Percentiles rank a stretch among this genome's conserved stretches.
These are phyloP conservation scores for Parmelia sp. DNA, from an alignment of 495 filamentous ascomycete genomes.

Conservation along the genomic window DNA sequence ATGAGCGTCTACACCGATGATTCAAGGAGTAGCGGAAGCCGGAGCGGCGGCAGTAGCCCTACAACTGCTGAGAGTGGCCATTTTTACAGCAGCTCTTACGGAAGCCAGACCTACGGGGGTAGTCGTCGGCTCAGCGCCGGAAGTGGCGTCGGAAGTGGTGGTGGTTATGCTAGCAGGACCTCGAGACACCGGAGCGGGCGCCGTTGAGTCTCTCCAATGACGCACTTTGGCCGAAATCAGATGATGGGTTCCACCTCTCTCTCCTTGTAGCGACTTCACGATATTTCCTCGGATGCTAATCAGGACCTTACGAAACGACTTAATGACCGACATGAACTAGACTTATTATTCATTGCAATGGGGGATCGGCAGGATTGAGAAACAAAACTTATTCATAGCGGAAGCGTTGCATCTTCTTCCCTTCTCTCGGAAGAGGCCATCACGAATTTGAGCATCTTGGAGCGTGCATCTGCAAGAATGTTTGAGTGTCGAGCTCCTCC, in stretches of 20 bases:
- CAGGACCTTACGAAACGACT: slow-evolving; percentile 13
- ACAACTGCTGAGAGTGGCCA: slow-evolving; percentile 40
- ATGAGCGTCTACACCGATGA: slow-evolving; percentile 41
- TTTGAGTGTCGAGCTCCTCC: slow-evolving; percentile 3
- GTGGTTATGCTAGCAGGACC: slow-evolving; percentile 14
- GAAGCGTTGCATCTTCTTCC: slow-evolving; percentile 17
- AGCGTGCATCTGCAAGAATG: slow-evolving; percentile 11
- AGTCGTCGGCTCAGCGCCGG: slow-evolving; percentile 13
- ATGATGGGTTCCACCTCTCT: neutral
- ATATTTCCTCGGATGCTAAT: neutral
- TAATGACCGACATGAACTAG: slow-evolving; percentile 18
- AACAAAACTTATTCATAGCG: slow-evolving; percentile 7
- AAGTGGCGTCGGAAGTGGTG: slow-evolving; percentile 18
- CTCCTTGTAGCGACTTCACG: slow-evolving; percentile 2
- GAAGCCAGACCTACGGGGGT: slow-evolving; percentile 25
- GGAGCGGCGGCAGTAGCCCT: slow-evolving; percentile 53
- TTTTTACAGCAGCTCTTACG: slow-evolving; percentile 12
- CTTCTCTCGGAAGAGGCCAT: slow-evolving; percentile 1
- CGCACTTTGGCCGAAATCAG: neutral
- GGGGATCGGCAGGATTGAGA: slow-evolving; percentile 4
- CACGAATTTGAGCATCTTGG: slow-evolving; percentile 11
- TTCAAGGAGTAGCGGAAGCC: slow-evolving; percentile 44
- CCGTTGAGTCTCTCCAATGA: slow-evolving; percentile 3
- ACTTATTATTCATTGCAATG: slow-evolving; percentile 16
- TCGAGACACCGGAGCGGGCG: slow-evolving; percentile 22